Base-by-base conservation (phyloP, 345 rosid species). In the Citrus glauca region DNA sequence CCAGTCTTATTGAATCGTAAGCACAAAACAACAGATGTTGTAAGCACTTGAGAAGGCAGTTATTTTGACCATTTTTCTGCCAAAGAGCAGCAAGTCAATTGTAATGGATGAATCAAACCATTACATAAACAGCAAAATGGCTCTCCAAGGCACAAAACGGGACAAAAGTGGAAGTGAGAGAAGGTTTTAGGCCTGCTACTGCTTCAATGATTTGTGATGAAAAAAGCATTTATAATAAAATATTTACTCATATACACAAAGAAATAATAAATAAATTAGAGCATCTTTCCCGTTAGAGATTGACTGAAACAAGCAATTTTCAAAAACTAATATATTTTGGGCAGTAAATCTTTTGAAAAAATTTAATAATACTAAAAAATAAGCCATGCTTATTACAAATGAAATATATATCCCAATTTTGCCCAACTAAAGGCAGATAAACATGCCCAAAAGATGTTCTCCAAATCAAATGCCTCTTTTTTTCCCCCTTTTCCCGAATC, bases 11-110 rank as follows among this genome's bases (percentile, higher is more conserved):
- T 68, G 69, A 66, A 17, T 37, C 8, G 11, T 28, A 19, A 65
- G 24, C 67, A 67, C 40, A 56, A 78, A 56, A 53, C 13, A 66
- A 73, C 67, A 28, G 72, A 25, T 38, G 37, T n/a, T 67, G 68
- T 37, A 27, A 22, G 30, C 17, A 24, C 30, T 63, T 38, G 55
- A 59, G n/a, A 38, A 67, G 16, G 56, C 32, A 2, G 5, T 5
- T 68, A 38, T 40, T 68, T 68, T 13, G 2, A 7, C 8, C 33
- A 1, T 16, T 25, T 40, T 68, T 27, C 20, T 45, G n/a, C 55
- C 73, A 27, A 69, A 48, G 35, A 69, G n/a, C 35, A 69, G 37
- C 25, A 6, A 69, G 37, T 16, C 35, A 42, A 14, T 22, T 17
- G 32, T 27, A 69, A 69, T 1, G 56, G 71, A 40, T 7, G 3